Conservation (phyloP, 208 protist species). For the Angomonas deanei region DNA sequence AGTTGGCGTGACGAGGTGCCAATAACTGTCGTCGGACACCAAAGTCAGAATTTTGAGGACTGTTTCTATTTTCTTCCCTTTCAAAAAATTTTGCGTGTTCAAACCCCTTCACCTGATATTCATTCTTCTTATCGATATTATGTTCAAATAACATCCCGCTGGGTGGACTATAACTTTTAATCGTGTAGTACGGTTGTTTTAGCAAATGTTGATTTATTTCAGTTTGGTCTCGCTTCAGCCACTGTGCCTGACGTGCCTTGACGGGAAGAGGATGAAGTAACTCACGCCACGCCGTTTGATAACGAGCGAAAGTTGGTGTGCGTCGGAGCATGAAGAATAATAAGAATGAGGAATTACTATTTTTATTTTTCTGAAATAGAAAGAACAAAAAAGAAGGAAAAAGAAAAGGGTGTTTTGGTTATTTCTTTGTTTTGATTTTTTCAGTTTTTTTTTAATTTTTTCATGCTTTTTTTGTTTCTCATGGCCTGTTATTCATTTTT, state of each 20-base stretch:
- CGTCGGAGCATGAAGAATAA: conserved; percentile 12
- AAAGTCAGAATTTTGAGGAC: conserved; percentile 21
- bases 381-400: conserved; percentile 15
- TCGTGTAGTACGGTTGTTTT: conserved; percentile 78
- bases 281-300: conserved; percentile 84
- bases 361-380: conserved; percentile 4
- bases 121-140: background rate
- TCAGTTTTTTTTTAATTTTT: background rate
- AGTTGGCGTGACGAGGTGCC: conserved; percentile 28
- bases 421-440: background rate
- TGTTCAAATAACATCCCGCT: background rate
- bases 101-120: background rate
- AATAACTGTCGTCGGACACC: conserved; percentile 29
- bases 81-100: background rate
- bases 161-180: conserved; percentile 48
- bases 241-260: conserved; percentile 55
- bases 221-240: conserved; percentile 82
- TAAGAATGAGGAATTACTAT: background rate
- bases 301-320: conserved; percentile 24
- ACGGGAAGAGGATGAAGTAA: conserved; percentile 75
- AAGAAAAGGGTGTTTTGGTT: conserved; percentile 9
- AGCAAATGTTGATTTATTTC: conserved; percentile 78
- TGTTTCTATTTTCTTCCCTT: conserved; percentile 8
- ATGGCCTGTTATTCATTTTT: no score
- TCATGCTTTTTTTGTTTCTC: background rate